Evolutionary conservation across 306 rosid species (phyloP).

Genomic region (Glycine tomentella): DNA sequence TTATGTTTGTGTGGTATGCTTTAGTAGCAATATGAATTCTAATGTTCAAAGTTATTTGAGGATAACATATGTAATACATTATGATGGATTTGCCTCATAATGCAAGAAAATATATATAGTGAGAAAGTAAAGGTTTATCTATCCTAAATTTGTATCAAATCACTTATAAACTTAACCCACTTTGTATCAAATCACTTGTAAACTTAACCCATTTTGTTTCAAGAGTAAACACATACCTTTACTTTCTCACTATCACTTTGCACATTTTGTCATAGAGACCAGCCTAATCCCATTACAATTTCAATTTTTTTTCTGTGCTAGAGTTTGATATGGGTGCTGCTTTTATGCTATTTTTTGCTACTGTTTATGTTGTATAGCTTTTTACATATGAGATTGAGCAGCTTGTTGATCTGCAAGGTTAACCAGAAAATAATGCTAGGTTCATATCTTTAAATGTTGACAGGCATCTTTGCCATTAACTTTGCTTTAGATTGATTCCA

Average conservation of each 20-base stretch:
- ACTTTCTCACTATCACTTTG: not conserved
- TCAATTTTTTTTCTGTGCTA: not conserved
- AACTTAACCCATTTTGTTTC: not conserved
- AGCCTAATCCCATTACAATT: not conserved
- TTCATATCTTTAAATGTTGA: not conserved
- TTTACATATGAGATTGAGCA: not conserved
- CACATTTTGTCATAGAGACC: not conserved
- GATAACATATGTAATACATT: not conserved
- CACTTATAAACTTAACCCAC: no score
- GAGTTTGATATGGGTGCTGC: not conserved
- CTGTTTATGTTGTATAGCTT: constrained; percentile 22
- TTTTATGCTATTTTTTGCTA: not conserved
- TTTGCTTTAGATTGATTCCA: not conserved
- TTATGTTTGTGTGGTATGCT: not conserved
- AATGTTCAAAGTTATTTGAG: constrained; percentile 3
- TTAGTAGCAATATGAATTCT: constrained; percentile 13
- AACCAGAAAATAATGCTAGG: not conserved
- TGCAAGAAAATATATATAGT: not conserved
- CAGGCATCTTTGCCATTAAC: not conserved
- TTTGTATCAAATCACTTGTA: not conserved
- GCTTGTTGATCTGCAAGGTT: constrained; percentile 21
- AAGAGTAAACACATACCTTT: not conserved
- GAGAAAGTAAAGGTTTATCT: not conserved
- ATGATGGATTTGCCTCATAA: constrained; percentile 8
- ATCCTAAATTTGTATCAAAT: no score